phyloP scores from a whole-genome alignment of 2,329 filamentous ascomycete genomes.

The Sporothrix pseudoabietina region DNA sequence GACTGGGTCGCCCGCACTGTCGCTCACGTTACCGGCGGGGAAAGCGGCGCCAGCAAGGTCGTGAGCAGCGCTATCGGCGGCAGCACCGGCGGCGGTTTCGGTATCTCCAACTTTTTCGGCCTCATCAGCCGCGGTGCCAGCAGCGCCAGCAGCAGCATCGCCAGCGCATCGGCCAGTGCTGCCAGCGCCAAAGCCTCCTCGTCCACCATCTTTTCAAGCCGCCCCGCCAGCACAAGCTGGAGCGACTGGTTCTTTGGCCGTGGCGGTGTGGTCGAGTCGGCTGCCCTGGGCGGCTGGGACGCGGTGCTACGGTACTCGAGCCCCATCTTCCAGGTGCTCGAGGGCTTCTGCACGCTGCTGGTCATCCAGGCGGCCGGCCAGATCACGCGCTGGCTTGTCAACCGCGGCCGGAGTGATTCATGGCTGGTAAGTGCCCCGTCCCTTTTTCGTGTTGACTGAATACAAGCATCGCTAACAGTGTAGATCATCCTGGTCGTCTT shows the following conservation, averaged over 20 bases:
- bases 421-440: constrained; percentile 74
- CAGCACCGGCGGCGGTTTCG: constrained; percentile 18
- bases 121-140: constrained; percentile 12
- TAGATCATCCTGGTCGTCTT: constrained; percentile 85
- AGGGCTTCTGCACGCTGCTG: constrained; percentile 94
- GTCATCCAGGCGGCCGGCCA: constrained; percentile 95
- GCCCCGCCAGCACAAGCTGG: constrained; percentile 62
- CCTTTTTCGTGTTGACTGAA: neutral
- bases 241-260: constrained; percentile 87
- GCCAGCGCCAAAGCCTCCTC: constrained; percentile 1
- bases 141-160: constrained; percentile 20
- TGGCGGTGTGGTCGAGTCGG: constrained; percentile 76
- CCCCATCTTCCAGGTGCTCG: constrained; percentile 88
- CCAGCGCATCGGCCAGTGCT: neutral
- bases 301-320: constrained; percentile 85
- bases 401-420: constrained; percentile 87
- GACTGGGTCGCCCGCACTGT: constrained; percentile 37
- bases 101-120: constrained; percentile 30
- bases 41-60: neutral
- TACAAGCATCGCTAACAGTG: neutral
- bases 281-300: constrained; percentile 86
- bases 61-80: constrained; percentile 17
- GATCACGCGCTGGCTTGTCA: constrained; percentile 92
- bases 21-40: constrained; percentile 32
- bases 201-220: neutral